phyloP scores from a whole-genome alignment of 768 basidiomycete species.

The Tephrocybe rancida region DNA sequence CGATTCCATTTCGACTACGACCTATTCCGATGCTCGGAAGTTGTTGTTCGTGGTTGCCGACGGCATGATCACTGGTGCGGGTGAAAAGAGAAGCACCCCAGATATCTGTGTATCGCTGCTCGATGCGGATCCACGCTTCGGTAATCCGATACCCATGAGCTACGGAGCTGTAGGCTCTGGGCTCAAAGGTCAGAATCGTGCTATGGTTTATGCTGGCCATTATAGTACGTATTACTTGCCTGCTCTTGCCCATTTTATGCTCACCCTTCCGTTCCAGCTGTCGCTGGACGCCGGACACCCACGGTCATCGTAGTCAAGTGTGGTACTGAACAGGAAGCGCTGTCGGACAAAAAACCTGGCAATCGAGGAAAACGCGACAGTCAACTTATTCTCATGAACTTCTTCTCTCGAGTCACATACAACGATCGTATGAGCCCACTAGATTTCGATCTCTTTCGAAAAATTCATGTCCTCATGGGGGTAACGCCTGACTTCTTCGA shows the following conservation, averaged over 20 bases:
- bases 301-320: conserved; percentile 96
- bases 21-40: conserved; percentile 91
- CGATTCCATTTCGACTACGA: conserved; percentile 90
- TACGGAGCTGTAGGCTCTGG: conserved; percentile 92
- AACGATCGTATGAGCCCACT: conserved; percentile 98
- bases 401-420: conserved; percentile 98
- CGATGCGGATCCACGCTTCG: conserved; percentile 94
- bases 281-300: conserved; percentile 89
- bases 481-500: conserved; percentile 99
- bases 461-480: conserved; percentile 96
- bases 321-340: conserved; percentile 84
- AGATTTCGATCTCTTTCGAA: conserved; percentile 97
- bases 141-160: conserved; percentile 93
- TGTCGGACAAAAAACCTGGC: conserved; percentile 89
- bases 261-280: conserved; percentile 42
- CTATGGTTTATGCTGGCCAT: conserved; percentile 99
- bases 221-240: conserved; percentile 68
- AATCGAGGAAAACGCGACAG: conserved; percentile 99
- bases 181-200: conserved; percentile 87
- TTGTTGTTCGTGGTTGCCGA: conserved; percentile 94
- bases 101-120: conserved; percentile 93
- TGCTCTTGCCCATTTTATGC: neutral
- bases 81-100: conserved; percentile 94
- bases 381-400: conserved; percentile 99
- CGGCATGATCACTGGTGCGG: conserved; percentile 98